Percentiles rank a stretch among this genome's conserved stretches.
phyloP scores from a whole-genome alignment of 345 rosid genomes.

The Mallotus nudiflorus region DNA sequence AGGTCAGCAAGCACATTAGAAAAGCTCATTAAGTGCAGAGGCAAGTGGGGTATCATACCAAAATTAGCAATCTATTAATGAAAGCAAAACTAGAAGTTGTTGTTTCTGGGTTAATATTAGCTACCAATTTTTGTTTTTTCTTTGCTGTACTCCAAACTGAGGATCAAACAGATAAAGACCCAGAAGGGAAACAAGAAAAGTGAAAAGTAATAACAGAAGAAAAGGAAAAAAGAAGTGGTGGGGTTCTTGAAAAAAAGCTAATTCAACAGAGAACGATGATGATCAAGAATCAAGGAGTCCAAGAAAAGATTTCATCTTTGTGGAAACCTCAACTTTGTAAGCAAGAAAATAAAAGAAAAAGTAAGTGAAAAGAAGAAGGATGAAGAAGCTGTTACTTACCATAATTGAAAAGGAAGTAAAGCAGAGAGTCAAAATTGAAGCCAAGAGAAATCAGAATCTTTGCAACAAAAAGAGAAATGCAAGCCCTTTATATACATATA shows the following conservation, averaged over 20 bases:
- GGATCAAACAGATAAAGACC: background rate
- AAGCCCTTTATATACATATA: too few species aligned
- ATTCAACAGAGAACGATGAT: background rate
- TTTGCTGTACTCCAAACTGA: background rate
- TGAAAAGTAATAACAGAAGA: background rate
- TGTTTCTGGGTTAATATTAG: background rate
- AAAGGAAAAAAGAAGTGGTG: background rate
- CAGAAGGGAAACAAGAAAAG: background rate
- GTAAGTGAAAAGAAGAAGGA: too few species aligned
- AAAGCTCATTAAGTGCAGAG: slow-evolving; percentile 8
- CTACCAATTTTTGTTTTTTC: background rate
- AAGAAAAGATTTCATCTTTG: background rate
- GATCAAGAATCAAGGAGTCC: background rate
- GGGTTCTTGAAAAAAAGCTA: background rate
- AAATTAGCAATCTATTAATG: slow-evolving; percentile 16
- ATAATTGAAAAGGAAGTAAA: too few species aligned
- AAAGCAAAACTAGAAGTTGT: slow-evolving; percentile 10
- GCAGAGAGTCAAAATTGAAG: too few species aligned
- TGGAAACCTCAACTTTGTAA: background rate
- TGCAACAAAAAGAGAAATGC: too few species aligned
- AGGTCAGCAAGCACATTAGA: slow-evolving; percentile 5
- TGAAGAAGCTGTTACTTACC: too few species aligned
- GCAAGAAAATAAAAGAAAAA: slow-evolving; percentile 1
- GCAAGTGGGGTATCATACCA: slow-evolving; percentile 27
- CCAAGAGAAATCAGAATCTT: too few species aligned